These are phyloP conservation scores for Chenopodium formosanum DNA, from an alignment of 148 eudicot species.

Conservation along the genomic window DNA sequence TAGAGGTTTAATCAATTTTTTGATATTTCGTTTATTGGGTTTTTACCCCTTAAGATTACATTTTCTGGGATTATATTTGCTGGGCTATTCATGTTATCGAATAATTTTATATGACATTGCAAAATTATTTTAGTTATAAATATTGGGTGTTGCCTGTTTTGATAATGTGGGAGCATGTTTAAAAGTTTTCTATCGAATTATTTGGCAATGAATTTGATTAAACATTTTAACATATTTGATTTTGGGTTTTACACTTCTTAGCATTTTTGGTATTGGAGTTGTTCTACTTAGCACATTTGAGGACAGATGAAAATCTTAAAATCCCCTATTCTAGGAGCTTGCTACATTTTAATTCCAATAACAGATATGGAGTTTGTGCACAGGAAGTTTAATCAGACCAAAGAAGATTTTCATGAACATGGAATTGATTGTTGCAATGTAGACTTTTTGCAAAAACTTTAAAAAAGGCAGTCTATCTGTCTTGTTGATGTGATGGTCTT, in stretches of 20 bases:
- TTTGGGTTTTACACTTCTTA: not conserved
- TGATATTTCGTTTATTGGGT: not conserved
- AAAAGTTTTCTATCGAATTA: too few species aligned
- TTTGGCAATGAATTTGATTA: too few species aligned
- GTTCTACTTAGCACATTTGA: not conserved
- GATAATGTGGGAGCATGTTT: too few species aligned
- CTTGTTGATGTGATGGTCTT: not conserved
- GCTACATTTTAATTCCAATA: not conserved
- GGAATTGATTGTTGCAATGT: constrained; percentile 2
- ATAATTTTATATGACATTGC: not conserved
- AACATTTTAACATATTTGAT: too few species aligned
- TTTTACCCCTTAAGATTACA: not conserved
- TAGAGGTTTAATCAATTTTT: not conserved
- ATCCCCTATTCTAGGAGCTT: not conserved
- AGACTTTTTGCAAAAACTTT: not conserved
- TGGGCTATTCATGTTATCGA: not conserved
- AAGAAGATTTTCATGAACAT: not conserved
- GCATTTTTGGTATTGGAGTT: constrained; percentile 6
- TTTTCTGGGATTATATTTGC: not conserved
- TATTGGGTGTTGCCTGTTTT: not conserved
- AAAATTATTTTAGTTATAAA: not conserved
- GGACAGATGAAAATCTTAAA: too few species aligned
- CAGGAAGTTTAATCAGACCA: not conserved
- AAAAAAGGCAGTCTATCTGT: not conserved
- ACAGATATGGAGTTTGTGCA: not conserved